Evolutionary conservation across 257 asterid species (phyloP).

Genomic region (Lithospermum erythrorhizon): DNA sequence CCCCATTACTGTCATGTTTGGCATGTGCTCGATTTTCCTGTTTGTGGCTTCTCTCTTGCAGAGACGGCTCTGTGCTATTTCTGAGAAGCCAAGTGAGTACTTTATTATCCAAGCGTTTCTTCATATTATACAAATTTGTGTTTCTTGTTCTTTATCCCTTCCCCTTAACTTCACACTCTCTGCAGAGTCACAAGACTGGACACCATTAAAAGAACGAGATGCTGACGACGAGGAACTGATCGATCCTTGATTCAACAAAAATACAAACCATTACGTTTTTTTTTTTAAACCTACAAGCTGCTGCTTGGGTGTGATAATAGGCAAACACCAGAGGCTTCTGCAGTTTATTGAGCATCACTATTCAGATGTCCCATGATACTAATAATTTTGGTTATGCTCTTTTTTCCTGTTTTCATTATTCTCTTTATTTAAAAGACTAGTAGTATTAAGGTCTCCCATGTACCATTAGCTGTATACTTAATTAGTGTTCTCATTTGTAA

Average conservation of each 20-base stretch:
- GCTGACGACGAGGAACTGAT: constrained; percentile 50
- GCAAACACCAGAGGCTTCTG: not conserved
- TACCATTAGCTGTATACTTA: constrained; percentile 17
- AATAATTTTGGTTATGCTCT: constrained; percentile 1
- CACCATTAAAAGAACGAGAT: constrained; percentile 40
- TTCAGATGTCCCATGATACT: constrained; percentile 7
- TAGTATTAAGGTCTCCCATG: constrained; percentile 6
- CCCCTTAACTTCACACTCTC: not conserved
- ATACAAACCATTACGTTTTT: constrained; percentile 1
- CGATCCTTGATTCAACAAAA: constrained; percentile 33
- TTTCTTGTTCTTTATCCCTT: not conserved
- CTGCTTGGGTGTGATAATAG: not conserved
- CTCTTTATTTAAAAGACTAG: not conserved
- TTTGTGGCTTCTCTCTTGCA: constrained; percentile 82
- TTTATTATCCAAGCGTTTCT: not conserved
- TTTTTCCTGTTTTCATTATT: not conserved
- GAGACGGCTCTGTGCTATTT: constrained; percentile 62
- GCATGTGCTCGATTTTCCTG: constrained; percentile 98
- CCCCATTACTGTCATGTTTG: constrained; percentile 97
- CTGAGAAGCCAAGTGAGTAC: constrained; percentile 80
- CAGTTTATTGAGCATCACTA: constrained; percentile 6
- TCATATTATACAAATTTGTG: not conserved
- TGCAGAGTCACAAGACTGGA: constrained; percentile 77
- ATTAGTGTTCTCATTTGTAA: constrained; percentile 6
- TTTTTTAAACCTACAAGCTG: constrained; percentile 11